Evolutionary conservation across 495 filamentous ascomycete genomes (phyloP).

Genomic region (Geoglossum glabrum): DNA sequence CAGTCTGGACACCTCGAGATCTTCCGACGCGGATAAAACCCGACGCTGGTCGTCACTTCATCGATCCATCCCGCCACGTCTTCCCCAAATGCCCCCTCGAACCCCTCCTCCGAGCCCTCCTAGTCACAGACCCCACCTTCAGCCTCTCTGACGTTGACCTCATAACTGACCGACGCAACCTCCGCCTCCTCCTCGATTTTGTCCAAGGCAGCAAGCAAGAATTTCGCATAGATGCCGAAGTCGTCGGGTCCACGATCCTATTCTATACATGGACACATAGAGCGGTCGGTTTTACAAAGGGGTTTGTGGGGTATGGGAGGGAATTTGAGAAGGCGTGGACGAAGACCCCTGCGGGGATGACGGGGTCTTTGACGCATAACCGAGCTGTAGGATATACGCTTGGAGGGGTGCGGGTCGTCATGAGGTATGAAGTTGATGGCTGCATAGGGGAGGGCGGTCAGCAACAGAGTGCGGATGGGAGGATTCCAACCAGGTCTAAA

Average conservation of each 20-base stretch:
- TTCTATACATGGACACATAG: constrained; percentile 4
- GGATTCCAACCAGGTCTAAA: neutral
- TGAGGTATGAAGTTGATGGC: neutral
- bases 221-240: constrained; percentile 8
- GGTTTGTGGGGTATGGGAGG: neutral
- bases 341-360: neutral
- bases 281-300: neutral
- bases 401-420: neutral
- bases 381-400: neutral
- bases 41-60: neutral
- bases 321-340: neutral
- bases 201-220: neutral
- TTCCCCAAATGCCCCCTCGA: neutral
- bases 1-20: neutral
- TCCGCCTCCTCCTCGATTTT: neutral
- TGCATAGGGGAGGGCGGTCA: neutral
- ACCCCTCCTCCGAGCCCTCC: neutral
- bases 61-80: neutral
- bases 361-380: neutral
- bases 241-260: constrained; percentile 4
- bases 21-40: neutral
- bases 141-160: neutral
- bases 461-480: neutral
- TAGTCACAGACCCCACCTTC: neutral
- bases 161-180: neutral